Percentiles rank a stretch among this genome's conserved stretches.
phyloP scores from a whole-genome alignment of 257 asterid genomes.

The Handroanthus guayacan region DNA sequence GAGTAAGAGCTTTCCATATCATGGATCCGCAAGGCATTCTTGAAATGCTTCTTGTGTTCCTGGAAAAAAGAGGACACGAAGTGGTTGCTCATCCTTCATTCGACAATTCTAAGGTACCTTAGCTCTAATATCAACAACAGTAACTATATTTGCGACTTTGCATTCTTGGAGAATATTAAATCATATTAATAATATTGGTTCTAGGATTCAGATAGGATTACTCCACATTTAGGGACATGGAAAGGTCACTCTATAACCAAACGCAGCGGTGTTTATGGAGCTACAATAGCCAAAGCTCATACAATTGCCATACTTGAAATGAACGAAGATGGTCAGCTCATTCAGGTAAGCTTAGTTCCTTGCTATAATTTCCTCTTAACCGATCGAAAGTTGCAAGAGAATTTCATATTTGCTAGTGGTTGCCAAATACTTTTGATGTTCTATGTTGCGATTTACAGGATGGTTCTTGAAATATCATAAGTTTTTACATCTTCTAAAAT shows the following conservation, averaged over 20 bases:
- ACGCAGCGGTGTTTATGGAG: constrained; percentile 95
- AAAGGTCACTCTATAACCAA: constrained; percentile 88
- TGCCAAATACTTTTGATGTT: no score
- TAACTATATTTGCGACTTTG: constrained; percentile 22
- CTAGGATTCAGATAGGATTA: constrained; percentile 68
- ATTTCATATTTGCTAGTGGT: no score
- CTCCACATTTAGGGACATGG: constrained; percentile 84
- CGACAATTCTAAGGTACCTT: constrained; percentile 59
- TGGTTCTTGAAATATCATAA: no score
- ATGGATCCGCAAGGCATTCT: constrained; percentile 79
- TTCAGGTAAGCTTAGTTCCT: constrained; percentile 57
- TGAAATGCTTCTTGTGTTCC: constrained; percentile 82
- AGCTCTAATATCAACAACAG: constrained; percentile 1
- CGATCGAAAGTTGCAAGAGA: no score
- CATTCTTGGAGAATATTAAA: constrained; percentile 19
- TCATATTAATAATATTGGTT: constrained; percentile 36
- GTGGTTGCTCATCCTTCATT: constrained; percentile 62
- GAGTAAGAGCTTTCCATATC: constrained; percentile 85
- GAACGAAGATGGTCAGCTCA: constrained; percentile 68
- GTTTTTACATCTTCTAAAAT: no score
- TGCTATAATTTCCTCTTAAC: no score
- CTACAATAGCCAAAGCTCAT: constrained; percentile 82
- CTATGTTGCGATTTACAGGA: no score
- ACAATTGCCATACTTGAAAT: constrained; percentile 72
- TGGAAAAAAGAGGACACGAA: constrained; percentile 75